phyloP scores from a whole-genome alignment of 768 basidiomycete species.

The Cubamyces sp. region DNA sequence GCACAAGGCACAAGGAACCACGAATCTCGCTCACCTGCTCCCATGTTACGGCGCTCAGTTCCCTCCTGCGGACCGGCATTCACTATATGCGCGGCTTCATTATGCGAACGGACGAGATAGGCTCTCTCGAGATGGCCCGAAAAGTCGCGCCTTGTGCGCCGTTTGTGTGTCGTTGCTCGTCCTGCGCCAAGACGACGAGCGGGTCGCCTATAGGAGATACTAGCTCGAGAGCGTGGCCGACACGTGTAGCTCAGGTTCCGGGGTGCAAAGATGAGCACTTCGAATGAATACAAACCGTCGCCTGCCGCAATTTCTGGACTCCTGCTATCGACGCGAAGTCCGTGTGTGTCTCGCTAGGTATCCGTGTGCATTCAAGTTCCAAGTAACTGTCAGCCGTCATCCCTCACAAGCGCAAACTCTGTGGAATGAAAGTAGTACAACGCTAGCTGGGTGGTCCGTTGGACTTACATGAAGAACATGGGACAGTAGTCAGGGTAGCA shows the following conservation, averaged over 20 bases:
- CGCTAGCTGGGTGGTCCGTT: no score
- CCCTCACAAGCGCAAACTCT: no score
- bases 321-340: neutral
- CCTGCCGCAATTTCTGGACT: neutral
- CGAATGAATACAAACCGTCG: neutral
- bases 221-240: neutral
- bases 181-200: slow-evolving; percentile 3
- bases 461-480: no score
- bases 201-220: neutral
- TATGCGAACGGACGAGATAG: neutral
- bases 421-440: no score
- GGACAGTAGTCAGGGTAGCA: no score
- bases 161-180: neutral
- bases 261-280: neutral
- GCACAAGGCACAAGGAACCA: slow-evolving; percentile 17
- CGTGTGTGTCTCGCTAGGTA: no score
- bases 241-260: neutral
- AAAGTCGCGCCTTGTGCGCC: slow-evolving; percentile 9
- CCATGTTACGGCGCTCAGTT: neutral
- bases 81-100: neutral
- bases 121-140: slow-evolving; percentile 11
- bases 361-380: no score
- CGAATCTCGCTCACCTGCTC: neutral
- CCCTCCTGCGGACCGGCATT: slow-evolving; percentile 4
- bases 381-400: no score